These are phyloP conservation scores for Rhodotorula sp. DNA, from an alignment of 1,284 basidiomycete genomes.

Conservation along the genomic window DNA sequence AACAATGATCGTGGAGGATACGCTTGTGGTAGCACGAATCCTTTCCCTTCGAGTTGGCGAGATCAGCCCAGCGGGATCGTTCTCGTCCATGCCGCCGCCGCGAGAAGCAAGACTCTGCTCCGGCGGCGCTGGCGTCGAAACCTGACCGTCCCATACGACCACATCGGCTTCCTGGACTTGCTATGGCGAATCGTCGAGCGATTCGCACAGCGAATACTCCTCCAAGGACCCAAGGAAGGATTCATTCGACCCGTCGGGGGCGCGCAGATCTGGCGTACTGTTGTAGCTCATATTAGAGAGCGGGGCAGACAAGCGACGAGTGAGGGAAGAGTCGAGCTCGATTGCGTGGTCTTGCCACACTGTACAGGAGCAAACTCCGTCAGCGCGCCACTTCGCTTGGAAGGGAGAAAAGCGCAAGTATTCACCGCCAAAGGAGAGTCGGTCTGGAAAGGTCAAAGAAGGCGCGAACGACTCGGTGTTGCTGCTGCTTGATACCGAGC, in stretches of 20 bases:
- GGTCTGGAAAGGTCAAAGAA: neutral
- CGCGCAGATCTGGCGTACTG: too few species aligned
- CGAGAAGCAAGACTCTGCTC: too few species aligned
- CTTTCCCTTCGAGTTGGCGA: too few species aligned
- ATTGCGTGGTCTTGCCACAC: neutral
- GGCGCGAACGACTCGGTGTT: neutral
- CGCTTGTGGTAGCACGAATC: neutral
- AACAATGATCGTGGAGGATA: neutral
- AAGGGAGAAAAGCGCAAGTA: neutral
- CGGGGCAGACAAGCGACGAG: neutral
- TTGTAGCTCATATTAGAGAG: too few species aligned
- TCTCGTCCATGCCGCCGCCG: neutral
- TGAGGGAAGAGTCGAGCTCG: neutral
- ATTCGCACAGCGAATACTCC: neutral
- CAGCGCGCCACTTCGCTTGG: neutral
- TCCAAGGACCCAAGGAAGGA: neutral
- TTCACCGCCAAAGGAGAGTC: neutral
- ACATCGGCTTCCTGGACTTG: neutral
- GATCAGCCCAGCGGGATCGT: neutral
- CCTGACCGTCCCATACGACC: too few species aligned
- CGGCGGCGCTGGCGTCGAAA: too few species aligned
- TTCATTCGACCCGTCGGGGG: too few species aligned
- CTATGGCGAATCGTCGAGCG: neutral
- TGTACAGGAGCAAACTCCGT: neutral
- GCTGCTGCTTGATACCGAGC: neutral